These are phyloP conservation scores for Botryotinia narcissicola DNA, from an alignment of 2,329 filamentous ascomycete genomes.

Conservation along the genomic window DNA sequence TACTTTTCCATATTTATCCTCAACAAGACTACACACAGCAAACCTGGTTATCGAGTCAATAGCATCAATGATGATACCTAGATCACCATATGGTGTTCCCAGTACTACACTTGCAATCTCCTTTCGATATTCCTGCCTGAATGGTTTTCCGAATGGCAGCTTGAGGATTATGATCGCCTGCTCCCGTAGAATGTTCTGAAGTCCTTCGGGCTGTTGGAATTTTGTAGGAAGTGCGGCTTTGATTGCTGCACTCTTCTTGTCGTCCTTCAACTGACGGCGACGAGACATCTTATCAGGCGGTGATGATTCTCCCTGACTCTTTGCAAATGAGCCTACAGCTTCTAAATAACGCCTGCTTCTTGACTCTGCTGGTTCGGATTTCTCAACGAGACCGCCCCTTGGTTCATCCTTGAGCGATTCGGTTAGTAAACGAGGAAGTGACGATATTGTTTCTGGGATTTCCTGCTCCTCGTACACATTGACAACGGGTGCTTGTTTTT, in stretches of 20 bases:
- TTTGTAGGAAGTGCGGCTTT: background rate
- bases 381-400: slow-evolving; percentile 34
- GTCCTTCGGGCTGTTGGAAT: slow-evolving; percentile 2
- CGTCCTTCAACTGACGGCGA: background rate
- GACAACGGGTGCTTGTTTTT: slow-evolving; percentile 41
- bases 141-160: slow-evolving; percentile 60
- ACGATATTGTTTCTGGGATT: slow-evolving; percentile 30
- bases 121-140: slow-evolving; percentile 67
- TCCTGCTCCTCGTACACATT: slow-evolving; percentile 25
- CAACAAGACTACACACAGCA: slow-evolving; percentile 68
- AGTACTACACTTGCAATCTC: slow-evolving; percentile 66
- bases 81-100: slow-evolving; percentile 69
- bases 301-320: slow-evolving; percentile 34
- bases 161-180: slow-evolving; percentile 37
- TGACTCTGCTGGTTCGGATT: slow-evolving; percentile 24
- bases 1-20: slow-evolving; percentile 86
- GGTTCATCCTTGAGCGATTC: slow-evolving; percentile 31
- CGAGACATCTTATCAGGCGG: slow-evolving; percentile 21
- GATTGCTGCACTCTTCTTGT: slow-evolving; percentile 8
- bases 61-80: slow-evolving; percentile 67
- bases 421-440: slow-evolving; percentile 32
- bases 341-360: slow-evolving; percentile 26
- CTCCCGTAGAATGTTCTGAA: slow-evolving; percentile 12
- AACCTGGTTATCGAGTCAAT: slow-evolving; percentile 68
- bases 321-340: slow-evolving; percentile 33